phyloP scores from a whole-genome alignment of 305 asterid species.

The Caryopteris hybrid region DNA sequence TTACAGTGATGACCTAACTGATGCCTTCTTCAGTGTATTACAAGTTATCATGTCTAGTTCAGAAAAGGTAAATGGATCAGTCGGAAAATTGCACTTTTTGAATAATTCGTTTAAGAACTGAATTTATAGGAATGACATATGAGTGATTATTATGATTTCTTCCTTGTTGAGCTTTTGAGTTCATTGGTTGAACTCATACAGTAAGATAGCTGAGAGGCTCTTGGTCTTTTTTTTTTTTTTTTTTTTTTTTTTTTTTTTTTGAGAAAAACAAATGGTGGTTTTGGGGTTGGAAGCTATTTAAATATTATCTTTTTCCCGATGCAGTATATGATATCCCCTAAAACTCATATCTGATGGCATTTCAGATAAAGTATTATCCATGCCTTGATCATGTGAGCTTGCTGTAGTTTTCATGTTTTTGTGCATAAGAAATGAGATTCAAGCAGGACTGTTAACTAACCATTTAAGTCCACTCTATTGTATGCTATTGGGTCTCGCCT shows the following conservation, averaged over 20 bases:
- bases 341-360: not conserved
- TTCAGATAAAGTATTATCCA: not conserved
- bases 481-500: not conserved
- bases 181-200: not conserved
- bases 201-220: not conserved
- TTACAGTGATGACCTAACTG: conserved; percentile 74
- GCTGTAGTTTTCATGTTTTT: not conserved
- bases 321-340: not conserved
- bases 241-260: too few species aligned
- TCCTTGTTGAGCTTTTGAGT: not conserved
- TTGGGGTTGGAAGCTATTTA: not conserved
- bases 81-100: not conserved
- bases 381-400: not conserved
- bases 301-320: not conserved
- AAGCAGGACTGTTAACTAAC: not conserved
- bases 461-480: not conserved
- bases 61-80: conserved; percentile 52
- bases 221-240: too few species aligned
- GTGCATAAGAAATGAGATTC: not conserved
- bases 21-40: conserved; percentile 60
- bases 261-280: not conserved
- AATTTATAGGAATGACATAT: not conserved
- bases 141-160: not conserved
- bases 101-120: not conserved
- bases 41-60: conserved; percentile 56